phyloP scores from a whole-genome alignment of 148 eudicot species.

The Mesembryanthemum crystallinum region DNA sequence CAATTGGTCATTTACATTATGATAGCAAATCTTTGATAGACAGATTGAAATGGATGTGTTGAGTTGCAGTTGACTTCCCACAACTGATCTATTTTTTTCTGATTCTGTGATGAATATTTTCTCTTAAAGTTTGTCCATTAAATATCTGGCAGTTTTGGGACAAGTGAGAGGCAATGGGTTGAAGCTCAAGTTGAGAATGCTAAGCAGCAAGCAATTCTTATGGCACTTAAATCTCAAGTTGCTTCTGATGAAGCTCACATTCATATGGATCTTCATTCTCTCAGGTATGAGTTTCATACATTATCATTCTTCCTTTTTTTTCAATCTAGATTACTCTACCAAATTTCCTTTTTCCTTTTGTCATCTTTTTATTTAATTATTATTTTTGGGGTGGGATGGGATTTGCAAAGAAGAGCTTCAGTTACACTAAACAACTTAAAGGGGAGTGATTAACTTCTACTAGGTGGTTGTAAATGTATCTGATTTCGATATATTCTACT shows the following conservation, averaged over 20 bases:
- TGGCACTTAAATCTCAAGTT: conserved; percentile 87
- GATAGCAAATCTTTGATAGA: neutral
- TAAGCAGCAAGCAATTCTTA: conserved; percentile 89
- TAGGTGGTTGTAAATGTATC: neutral
- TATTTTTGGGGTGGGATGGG: neutral
- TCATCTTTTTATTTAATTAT: neutral
- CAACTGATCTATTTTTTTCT: neutral
- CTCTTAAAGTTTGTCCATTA: neutral
- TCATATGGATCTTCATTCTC: conserved; percentile 96
- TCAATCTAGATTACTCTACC: neutral
- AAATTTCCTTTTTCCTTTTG: neutral
- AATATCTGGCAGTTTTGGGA: conserved; percentile 67
- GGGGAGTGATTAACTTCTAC: neutral
- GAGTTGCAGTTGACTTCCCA: conserved; percentile 8
- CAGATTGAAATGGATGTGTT: neutral
- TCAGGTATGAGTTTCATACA: conserved; percentile 45
- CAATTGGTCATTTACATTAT: too few species aligned
- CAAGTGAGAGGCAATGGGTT: conserved; percentile 98
- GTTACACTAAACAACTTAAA: neutral
- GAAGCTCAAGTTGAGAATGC: conserved; percentile 99
- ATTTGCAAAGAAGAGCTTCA: neutral
- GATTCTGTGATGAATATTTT: conserved; percentile 7
- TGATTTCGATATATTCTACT: neutral
- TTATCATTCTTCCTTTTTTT: neutral
- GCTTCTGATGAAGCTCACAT: conserved; percentile 98